phyloP scores from a whole-genome alignment of 164 flowering plant species.

The Pachysandra terminalis region DNA sequence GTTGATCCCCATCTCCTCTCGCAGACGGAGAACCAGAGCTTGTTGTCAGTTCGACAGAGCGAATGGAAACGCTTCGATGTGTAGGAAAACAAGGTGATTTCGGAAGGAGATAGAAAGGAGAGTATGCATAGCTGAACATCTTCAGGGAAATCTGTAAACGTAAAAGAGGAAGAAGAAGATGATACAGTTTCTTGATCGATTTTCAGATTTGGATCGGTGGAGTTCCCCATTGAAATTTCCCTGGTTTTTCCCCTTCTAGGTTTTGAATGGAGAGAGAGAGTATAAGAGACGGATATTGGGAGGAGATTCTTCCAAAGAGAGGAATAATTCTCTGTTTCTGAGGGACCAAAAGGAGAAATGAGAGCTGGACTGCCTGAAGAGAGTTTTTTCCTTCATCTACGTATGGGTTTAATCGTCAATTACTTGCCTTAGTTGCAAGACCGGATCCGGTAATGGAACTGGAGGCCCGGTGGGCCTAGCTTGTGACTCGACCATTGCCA shows the following conservation, averaged over 20 bases:
- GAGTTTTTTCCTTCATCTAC: too few relatives aligned
- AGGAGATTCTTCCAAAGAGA: too few relatives aligned
- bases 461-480: too few relatives aligned
- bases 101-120: conserved; percentile 66
- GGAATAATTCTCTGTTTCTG: too few relatives aligned
- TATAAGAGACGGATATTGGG: too few relatives aligned
- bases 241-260: neutral
- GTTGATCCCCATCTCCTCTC: conserved; percentile 64
- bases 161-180: conserved; percentile 7
- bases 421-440: too few relatives aligned
- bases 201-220: neutral
- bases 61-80: conserved; percentile 54
- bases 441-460: too few relatives aligned
- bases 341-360: too few relatives aligned
- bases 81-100: conserved; percentile 58
- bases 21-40: conserved; percentile 73
- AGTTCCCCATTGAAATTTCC: conserved; percentile 14
- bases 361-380: too few relatives aligned
- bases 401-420: too few relatives aligned
- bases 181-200: neutral
- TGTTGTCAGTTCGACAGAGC: conserved; percentile 43
- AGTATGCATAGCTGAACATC: conserved; percentile 78
- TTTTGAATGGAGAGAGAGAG: neutral
- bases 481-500: too few relatives aligned
- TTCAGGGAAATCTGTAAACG: conserved; percentile 74